A percentile compares a stretch with the other conserved stretches of the same genome.
These are phyloP conservation scores for Helianthus tuberosus DNA, from an alignment of 129 eudicot species.

Conservation along the genomic window DNA sequence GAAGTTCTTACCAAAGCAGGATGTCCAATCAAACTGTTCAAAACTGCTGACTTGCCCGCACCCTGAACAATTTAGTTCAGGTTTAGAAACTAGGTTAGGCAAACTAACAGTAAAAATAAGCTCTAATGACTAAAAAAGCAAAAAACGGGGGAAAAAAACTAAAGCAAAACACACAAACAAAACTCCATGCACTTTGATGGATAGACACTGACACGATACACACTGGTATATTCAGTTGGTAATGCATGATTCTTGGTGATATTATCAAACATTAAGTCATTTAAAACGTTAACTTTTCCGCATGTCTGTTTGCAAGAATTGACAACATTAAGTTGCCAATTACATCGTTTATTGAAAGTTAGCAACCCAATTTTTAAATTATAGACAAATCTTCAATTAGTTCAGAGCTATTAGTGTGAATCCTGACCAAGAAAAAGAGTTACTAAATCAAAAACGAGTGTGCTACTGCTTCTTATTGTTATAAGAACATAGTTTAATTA, in stretches of 20 bases:
- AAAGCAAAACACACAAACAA: slow-evolving; percentile 9
- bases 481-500: not conserved
- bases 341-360: not conserved
- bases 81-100: slow-evolving; percentile 16
- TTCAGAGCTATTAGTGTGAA: not conserved
- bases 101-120: not conserved
- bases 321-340: not conserved
- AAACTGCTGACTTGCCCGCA: slow-evolving; percentile 97
- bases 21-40: slow-evolving; percentile 98
- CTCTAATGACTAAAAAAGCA: not conserved
- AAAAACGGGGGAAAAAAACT: not conserved
- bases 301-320: not conserved
- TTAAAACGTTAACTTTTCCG: not conserved
- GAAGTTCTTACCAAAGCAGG: slow-evolving; percentile 78
- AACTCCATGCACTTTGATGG: slow-evolving; percentile 4
- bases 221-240: not conserved
- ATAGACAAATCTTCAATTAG: not conserved
- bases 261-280: not conserved
- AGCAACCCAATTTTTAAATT: not conserved
- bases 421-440: not conserved
- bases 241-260: not conserved
- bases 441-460: not conserved
- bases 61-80: slow-evolving; percentile 60
- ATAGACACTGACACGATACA: not conserved
- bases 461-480: not conserved